Conservation (phyloP, 2,329 filamentous ascomycete species). For the Sclerotinia nivalis region DNA sequence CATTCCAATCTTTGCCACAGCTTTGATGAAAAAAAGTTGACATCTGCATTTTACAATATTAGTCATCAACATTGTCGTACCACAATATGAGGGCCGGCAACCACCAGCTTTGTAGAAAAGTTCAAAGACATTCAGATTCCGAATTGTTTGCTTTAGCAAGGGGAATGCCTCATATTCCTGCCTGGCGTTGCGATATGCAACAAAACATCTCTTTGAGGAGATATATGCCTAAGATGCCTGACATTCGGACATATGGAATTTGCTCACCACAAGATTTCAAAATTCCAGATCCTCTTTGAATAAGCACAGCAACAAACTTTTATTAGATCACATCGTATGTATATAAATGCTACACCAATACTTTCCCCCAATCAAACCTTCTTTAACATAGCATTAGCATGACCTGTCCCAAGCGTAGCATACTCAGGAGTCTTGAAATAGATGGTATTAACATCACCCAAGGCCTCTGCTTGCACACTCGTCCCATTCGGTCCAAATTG, state of each 20-base stretch:
- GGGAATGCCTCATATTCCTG: constrained; percentile 12
- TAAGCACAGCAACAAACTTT: not conserved
- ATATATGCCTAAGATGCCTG: not conserved
- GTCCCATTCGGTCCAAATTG: constrained; percentile 34
- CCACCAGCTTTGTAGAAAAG: not conserved
- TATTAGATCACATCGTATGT: not conserved
- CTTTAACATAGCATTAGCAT: constrained; percentile 32
- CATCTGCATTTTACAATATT: not conserved
- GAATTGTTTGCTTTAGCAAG: not conserved
- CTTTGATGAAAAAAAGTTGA: not conserved
- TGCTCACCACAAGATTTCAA: not conserved
- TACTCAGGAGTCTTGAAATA: constrained; percentile 34
- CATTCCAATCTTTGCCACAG: not conserved
- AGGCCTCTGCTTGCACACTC: constrained; percentile 24
- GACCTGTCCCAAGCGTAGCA: constrained; percentile 29
- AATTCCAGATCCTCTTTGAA: not conserved
- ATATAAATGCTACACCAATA: not conserved
- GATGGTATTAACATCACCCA: constrained; percentile 36
- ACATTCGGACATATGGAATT: not conserved
- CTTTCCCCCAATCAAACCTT: constrained; percentile 24
- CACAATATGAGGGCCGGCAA: not conserved
- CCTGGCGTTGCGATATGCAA: constrained; percentile 7
- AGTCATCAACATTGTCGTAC: not conserved
- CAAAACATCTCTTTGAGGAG: constrained; percentile 10
- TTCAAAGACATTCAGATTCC: not conserved